phyloP scores from a whole-genome alignment of 2,329 filamentous ascomycete species.

The Paramyrothecium sp. region DNA sequence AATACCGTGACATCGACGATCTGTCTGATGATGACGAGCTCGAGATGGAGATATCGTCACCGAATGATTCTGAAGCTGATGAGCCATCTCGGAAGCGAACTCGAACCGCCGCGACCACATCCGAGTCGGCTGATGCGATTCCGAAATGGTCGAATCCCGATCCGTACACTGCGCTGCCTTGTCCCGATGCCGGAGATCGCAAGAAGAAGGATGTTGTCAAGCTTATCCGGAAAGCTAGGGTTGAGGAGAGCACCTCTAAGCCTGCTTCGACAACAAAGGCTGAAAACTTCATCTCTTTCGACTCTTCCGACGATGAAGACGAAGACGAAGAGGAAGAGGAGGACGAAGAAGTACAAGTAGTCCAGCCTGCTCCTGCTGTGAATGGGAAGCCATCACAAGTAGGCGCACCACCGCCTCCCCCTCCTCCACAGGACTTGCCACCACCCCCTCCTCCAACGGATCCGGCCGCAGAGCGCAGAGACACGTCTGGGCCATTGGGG shows the following conservation, averaged over 20 bases:
- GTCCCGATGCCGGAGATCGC: conserved; percentile 66
- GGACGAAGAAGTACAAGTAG: conserved; percentile 9
- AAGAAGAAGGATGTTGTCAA: conserved; percentile 89
- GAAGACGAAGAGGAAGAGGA: conserved; percentile 21
- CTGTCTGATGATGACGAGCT: conserved; percentile 63
- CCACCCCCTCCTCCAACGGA: conserved; percentile 7
- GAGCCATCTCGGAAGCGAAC: conserved; percentile 36
- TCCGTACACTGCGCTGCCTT: conserved; percentile 85
- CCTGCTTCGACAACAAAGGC: conserved; percentile 53
- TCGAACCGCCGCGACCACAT: conserved; percentile 20
- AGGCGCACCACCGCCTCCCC: conserved; percentile 12
- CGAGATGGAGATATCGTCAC: conserved; percentile 60
- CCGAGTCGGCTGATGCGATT: conserved; percentile 37
- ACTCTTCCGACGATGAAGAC: conserved; percentile 59
- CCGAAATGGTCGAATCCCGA: conserved; percentile 97
- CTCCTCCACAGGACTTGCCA: conserved; percentile 12
- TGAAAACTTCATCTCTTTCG: conserved; percentile 90
- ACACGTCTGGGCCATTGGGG: conserved; percentile 48
- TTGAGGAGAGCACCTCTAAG: conserved; percentile 51
- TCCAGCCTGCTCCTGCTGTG: background rate
- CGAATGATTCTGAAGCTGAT: conserved; percentile 27
- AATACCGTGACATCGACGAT: conserved; percentile 54
- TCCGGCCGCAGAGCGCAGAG: conserved; percentile 11
- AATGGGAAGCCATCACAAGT: background rate
- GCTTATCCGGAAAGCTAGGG: conserved; percentile 84